Conservation (phyloP, 2,329 filamentous ascomycete species). For the Fusarium falciforme region DNA sequence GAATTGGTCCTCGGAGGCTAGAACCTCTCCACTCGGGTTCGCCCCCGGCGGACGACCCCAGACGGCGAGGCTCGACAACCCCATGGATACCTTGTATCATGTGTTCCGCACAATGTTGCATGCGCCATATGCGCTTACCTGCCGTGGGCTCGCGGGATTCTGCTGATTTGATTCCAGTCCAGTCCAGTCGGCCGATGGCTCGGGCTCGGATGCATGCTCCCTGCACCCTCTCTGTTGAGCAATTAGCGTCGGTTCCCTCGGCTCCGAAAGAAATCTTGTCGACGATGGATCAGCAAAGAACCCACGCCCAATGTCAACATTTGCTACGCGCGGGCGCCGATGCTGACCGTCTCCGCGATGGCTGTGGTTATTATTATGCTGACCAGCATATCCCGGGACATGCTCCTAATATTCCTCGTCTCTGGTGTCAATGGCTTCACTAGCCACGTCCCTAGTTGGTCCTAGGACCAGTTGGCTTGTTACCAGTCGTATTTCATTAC, state of each 20-base stretch:
- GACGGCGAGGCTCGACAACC: conserved; percentile 18
- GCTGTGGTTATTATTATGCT: background rate
- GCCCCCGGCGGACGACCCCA: conserved; percentile 28
- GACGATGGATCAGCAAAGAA: conserved; percentile 18
- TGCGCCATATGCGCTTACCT: conserved; percentile 29
- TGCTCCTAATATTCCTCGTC: conserved; percentile 6
- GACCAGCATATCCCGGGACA: conserved; percentile 9
- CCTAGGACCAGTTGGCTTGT: background rate
- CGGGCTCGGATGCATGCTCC: conserved; percentile 10
- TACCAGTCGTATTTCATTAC: background rate
- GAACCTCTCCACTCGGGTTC: conserved; percentile 31
- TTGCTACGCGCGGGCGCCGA: background rate
- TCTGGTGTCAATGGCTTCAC: background rate
- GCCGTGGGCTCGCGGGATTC: background rate
- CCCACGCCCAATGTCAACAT: background rate
- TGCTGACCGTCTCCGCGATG: background rate
- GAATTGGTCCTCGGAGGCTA: conserved; percentile 24
- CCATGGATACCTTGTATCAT: conserved; percentile 22
- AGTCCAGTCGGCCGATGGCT: conserved; percentile 36
- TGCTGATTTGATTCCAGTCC: conserved; percentile 11
- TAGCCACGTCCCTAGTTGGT: background rate
- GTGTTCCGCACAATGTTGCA: conserved; percentile 28
- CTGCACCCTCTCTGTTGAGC: conserved; percentile 13
- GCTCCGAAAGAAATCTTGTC: conserved; percentile 32
- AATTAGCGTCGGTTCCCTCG: conserved; percentile 36